Base-by-base conservation (phyloP, 306 rosid species). In the Macrotyloma uniflorum region DNA sequence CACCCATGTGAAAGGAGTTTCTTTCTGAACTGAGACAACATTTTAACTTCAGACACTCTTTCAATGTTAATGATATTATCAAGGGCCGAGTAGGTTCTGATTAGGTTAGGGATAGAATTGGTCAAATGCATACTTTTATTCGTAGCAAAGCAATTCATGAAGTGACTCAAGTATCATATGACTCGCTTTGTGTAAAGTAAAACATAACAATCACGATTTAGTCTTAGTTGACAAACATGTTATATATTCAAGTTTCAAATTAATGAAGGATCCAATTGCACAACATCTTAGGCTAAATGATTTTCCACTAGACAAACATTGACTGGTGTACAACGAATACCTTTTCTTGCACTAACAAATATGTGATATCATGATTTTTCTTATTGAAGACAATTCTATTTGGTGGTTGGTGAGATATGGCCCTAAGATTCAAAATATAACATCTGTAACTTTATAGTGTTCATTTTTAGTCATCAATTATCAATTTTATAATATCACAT, bases 341-440 rank as follows among this genome's bases (percentile, higher is more conserved):
- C 22, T 59, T 58, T 30, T 79, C 66, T 61, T 59, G 47, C 28
- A 79, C 73, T 8, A 72, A 62, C 16, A n/a, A 24, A 68, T 47
- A 78, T 36, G 65, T 53, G 47, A 63, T 80, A 51, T 54, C 16
- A 40, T 26, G 51, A 42, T 40, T 67, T 81, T 81, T 67, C 26
- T 73, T 12, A 5, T 47, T 67, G 58, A 46, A 23, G 14, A 65
- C 33, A 28, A 36, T 46, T 46, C 15, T 22, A n/a, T 51, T 40
- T 70, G 49, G 63, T 70, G 70, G 78, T 82, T 76, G 78, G 78
- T 69, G 74, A 76, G 50, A 51, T 49, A 59, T 82, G 79, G 26
- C 40, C 64, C 65, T 47, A 54, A 28, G 30, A 42, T 64, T 71
- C 55, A 67, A 55, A 78, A 55, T 55, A n/a, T 26, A 26, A 19